Evolutionary conservation across 202 grass and related monocot genomes (phyloP), one percentile per base, ranked within the genome.

Genomic region (Carex arenaria): DNA sequence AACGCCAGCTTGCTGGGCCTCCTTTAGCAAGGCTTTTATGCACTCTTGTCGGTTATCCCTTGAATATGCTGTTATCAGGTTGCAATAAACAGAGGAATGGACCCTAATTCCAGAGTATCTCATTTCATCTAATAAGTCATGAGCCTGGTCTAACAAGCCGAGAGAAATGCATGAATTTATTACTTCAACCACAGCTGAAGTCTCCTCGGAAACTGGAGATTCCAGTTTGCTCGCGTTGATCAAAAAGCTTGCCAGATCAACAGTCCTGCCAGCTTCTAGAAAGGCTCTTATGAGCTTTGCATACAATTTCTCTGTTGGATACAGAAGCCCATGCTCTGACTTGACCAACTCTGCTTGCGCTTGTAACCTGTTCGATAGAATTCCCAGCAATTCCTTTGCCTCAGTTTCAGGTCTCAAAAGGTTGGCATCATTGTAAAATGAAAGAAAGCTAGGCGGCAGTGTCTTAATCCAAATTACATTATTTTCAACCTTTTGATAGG

Each of bases 111-210:
- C 89, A 85, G 86, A 87, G 88, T 90, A 95, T 85, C 86, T 95
- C 92, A 98, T 98, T 87, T 95, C 92, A 62, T 98, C 92, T 67
- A 98, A 85, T 82, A 98, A 87, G 62, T 95, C 92, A 82, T 95
- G 95, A 84, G 95, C 95, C 85, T 98, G 80, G 54, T 98, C 90
- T 81, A 90, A 73, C 57, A 92, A 90, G 26, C 92, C 88, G 73
- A 93, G 78, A 88, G 80, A 91, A 86, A 98, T 93, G 73, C 92
- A 98, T 63, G 83, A 87, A 85, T 88, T 93, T 89, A 93, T 95
- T 80, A 98, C 91, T 89, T 95, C 89, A 69, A 93, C 90, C 85
- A 93, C 91, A 74, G 87, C 86, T 45, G 90, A 97, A 43, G 73
- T 90, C 79, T 94, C 92, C 75, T 86, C 26, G n/a, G 89, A 90